Percentiles rank a stretch among this genome's conserved stretches.
Conservation (phyloP, 208 protist genomes). For the Trypanosoma platydactyli region DNA sequence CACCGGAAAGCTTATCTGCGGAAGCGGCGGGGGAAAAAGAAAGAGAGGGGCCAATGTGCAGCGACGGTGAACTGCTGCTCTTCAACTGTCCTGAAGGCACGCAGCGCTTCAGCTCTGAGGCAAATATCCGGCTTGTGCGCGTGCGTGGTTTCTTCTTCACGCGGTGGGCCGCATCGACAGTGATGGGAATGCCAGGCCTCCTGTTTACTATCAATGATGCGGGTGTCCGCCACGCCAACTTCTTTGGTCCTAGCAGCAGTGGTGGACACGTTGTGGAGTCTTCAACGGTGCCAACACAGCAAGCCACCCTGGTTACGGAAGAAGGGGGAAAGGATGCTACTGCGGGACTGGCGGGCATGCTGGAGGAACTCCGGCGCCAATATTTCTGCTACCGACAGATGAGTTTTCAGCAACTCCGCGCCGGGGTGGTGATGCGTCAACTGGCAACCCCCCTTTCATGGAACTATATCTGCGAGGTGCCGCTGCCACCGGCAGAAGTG, state of each 20-base stretch:
- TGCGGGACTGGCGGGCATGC: slow-evolving; percentile 44
- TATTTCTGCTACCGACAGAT: slow-evolving; percentile 77
- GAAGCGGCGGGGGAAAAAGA: background rate
- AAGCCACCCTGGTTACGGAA: background rate
- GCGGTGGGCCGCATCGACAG: slow-evolving; percentile 48
- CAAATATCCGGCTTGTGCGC: slow-evolving; percentile 69
- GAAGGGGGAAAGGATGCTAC: background rate
- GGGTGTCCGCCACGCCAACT: slow-evolving; percentile 50
- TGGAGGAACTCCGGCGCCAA: slow-evolving; percentile 50
- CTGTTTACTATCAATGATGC: slow-evolving; percentile 89
- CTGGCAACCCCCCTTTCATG: slow-evolving; percentile 6
- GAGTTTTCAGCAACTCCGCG: slow-evolving; percentile 49
- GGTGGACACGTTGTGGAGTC: background rate
- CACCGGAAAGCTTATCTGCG: background rate
- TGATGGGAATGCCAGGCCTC: slow-evolving; percentile 84
- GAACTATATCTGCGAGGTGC: slow-evolving; percentile 27
- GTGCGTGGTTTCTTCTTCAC: slow-evolving; percentile 79
- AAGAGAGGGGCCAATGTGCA: slow-evolving; percentile 13
- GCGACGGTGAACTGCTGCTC: slow-evolving; percentile 65
- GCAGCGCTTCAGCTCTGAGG: slow-evolving; percentile 82
- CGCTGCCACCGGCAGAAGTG: background rate
- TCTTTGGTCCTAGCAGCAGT: slow-evolving; percentile 64
- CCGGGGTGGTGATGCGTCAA: slow-evolving; percentile 1
- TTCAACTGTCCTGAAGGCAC: slow-evolving; percentile 89
- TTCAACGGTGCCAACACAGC: too few relatives aligned